Conservation (phyloP, 1,284 basidiomycete genomes). For the Heterobasidion parviporum region DNA sequence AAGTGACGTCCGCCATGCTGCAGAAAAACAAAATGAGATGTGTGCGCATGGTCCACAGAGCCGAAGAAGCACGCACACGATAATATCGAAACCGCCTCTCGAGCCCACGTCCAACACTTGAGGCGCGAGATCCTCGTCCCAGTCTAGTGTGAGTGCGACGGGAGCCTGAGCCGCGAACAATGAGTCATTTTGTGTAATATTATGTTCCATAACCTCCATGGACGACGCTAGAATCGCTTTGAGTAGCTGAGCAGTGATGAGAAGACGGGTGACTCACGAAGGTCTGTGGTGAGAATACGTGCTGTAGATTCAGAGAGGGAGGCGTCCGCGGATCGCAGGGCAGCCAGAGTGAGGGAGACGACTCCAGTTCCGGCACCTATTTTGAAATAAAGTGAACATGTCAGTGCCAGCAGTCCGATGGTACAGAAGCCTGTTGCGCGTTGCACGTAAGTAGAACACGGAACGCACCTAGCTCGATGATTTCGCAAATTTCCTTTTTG, state of each 20-base stretch:
- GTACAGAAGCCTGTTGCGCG: too few species aligned
- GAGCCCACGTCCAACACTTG: constrained; percentile 23
- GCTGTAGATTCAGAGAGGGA: constrained; percentile 20
- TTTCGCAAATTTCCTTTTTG: constrained; percentile 25
- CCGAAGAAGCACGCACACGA: constrained; percentile 35
- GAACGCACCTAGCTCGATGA: constrained; percentile 66
- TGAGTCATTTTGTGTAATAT: constrained; percentile 46
- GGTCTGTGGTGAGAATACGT: constrained; percentile 61
- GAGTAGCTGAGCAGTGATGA: neutral
- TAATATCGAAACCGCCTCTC: constrained; percentile 38
- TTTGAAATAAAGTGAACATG: neutral
- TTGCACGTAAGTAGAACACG: neutral
- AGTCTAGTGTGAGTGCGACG: constrained; percentile 55
- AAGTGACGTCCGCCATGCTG: constrained; percentile 86
- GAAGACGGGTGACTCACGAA: constrained; percentile 40
- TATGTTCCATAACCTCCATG: constrained; percentile 68
- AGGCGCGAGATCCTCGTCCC: constrained; percentile 51
- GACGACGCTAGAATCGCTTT: constrained; percentile 51
- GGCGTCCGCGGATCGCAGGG: constrained; percentile 31
- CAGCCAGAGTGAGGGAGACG: constrained; percentile 59
- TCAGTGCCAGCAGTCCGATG: too few species aligned
- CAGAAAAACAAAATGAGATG: neutral
- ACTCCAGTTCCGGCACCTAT: constrained; percentile 79
- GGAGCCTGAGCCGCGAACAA: constrained; percentile 24
- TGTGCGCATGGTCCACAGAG: neutral